phyloP scores from a whole-genome alignment of 2,329 filamentous ascomycete species.

The Emericellopsis cladophorae region DNA sequence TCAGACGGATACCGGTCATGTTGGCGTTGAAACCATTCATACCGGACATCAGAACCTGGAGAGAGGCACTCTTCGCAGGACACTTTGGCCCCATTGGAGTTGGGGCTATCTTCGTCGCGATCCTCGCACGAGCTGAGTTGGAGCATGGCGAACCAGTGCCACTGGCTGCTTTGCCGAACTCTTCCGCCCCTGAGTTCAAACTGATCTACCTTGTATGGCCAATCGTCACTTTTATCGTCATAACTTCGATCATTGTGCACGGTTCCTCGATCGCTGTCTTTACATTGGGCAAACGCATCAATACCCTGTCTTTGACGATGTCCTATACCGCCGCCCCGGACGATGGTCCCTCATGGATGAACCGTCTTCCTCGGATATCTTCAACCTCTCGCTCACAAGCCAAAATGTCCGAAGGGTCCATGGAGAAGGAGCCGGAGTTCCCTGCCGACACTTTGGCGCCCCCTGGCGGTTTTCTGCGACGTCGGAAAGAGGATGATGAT shows the following conservation, averaged over 20 bases:
- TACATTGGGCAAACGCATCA: constrained; percentile 94
- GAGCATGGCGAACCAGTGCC: constrained; percentile 69
- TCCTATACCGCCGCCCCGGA: constrained; percentile 88
- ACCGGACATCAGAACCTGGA: constrained; percentile 95
- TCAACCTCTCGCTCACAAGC: constrained; percentile 67
- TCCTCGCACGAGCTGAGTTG: constrained; percentile 83
- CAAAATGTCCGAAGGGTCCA: constrained; percentile 71
- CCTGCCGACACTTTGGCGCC: constrained; percentile 63
- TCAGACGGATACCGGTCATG: constrained; percentile 94
- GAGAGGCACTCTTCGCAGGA: constrained; percentile 89
- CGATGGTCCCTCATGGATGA: constrained; percentile 89
- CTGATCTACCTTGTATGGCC: constrained; percentile 88
- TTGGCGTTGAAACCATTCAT: constrained; percentile 80
- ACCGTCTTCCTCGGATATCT: constrained; percentile 63
- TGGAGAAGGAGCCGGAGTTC: constrained; percentile 44
- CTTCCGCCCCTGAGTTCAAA: constrained; percentile 44
- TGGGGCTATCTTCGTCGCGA: constrained; percentile 89
- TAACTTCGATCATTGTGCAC: constrained; percentile 88
- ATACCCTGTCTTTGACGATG: constrained; percentile 88
- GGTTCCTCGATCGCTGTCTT: constrained; percentile 98
- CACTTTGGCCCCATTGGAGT: constrained; percentile 98
- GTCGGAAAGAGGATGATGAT: constrained; percentile 66
- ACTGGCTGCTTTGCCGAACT: constrained; percentile 44
- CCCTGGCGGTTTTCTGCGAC: constrained; percentile 66
- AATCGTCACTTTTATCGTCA: constrained; percentile 85